Conservation (phyloP, 345 rosid genomes). For the Euphorbia pulcherrima region DNA sequence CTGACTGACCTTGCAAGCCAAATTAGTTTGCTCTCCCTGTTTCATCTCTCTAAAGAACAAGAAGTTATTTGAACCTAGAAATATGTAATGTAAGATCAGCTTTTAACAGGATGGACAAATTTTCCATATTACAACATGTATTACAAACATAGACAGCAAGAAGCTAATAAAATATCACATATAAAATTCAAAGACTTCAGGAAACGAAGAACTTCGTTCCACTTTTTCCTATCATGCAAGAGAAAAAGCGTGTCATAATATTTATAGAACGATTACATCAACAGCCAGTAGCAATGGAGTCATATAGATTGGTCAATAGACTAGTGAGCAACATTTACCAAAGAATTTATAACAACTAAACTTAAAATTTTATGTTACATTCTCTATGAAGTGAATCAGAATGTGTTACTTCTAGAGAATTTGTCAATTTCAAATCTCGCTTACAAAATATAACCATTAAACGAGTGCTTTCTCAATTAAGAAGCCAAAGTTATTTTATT, state of each 20-base stretch:
- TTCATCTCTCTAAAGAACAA: constrained; percentile 54
- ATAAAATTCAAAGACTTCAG: not conserved
- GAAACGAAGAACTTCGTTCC: not conserved
- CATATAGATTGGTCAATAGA: not conserved
- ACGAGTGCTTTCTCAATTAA: not conserved
- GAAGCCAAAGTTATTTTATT: not conserved
- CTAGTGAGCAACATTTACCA: not conserved
- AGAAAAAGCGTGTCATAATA: not conserved
- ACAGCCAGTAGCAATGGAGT: not conserved
- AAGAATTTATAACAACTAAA: not conserved
- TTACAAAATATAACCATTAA: not conserved
- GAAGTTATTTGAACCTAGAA: constrained; percentile 37
- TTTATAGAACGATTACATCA: not conserved
- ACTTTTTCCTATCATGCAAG: not conserved
- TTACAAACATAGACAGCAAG: not conserved
- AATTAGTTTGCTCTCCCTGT: constrained; percentile 39
- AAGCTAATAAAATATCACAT: not conserved
- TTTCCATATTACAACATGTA: not conserved
- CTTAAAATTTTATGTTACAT: not conserved
- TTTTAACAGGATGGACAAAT: not conserved
- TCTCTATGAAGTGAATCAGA: not conserved
- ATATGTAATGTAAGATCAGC: constrained; percentile 2
- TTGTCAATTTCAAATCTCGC: not conserved
- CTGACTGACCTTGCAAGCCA: constrained; percentile 52
- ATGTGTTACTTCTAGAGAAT: not conserved